Conservation (phyloP, 2,329 filamentous ascomycete species). For the Fusarium phyllophilum region DNA sequence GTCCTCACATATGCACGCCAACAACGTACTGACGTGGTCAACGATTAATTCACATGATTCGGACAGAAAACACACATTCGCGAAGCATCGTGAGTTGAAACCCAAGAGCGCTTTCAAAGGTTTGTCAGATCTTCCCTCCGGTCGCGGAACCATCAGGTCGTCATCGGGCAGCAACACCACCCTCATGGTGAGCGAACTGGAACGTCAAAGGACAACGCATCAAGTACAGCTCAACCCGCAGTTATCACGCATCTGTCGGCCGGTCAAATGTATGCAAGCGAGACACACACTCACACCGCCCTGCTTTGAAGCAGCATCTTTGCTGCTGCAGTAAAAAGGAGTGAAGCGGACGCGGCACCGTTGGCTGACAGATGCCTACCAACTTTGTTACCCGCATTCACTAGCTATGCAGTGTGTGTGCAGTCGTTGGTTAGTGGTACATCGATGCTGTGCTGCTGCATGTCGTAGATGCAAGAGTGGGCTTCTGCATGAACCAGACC, state of each 20-base stretch:
- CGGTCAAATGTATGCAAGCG: slow-evolving; percentile 36
- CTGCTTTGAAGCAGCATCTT: slow-evolving; percentile 30
- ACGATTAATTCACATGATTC: background rate
- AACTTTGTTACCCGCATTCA: slow-evolving; percentile 34
- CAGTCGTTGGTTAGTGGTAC: slow-evolving; percentile 33
- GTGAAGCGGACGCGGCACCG: slow-evolving; percentile 41
- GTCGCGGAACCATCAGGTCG: slow-evolving; percentile 39
- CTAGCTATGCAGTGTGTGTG: slow-evolving; percentile 34
- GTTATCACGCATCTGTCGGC: slow-evolving; percentile 36
- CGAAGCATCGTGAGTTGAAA: background rate
- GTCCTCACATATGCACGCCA: slow-evolving; percentile 10
- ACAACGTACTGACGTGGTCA: background rate
- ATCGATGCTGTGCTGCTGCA: slow-evolving; percentile 43
- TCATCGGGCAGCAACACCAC: slow-evolving; percentile 45
- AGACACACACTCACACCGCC: slow-evolving; percentile 42
- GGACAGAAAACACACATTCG: background rate
- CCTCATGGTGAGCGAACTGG: slow-evolving; percentile 36
- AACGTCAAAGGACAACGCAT: slow-evolving; percentile 40
- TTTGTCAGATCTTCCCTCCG: slow-evolving; percentile 15
- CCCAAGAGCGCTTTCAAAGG: background rate
- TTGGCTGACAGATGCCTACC: slow-evolving; percentile 41
- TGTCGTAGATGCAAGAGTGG: slow-evolving; percentile 40
- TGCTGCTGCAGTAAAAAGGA: slow-evolving; percentile 38
- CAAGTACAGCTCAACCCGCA: slow-evolving; percentile 45
- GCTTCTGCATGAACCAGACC: slow-evolving; percentile 46